Base-by-base conservation (phyloP, 2,329 filamentous ascomycete genomes). In the Cladosporium sp. region DNA sequence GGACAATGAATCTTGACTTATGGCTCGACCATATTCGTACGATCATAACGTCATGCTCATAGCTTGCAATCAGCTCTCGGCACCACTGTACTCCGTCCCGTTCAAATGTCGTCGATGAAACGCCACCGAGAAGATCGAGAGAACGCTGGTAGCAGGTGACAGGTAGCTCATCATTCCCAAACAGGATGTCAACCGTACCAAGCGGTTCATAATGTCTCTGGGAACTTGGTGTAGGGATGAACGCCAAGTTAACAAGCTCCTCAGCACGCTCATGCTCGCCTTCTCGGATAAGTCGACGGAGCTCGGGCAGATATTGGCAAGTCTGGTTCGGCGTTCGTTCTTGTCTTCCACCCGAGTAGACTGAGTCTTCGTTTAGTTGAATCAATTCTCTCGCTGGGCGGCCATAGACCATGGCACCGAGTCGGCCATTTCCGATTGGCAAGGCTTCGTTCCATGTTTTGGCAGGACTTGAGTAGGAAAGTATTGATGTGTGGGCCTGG, bases 391-490 rank as follows among this genome's bases (percentile, higher is more conserved):
- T 80, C 32, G 73, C 70, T 5, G 79, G 79, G 26, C 79, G 75
- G 28, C 82, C 81, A 70, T 82, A 80, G 11, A 83, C 72, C 80
- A 84, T 82, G 16, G 74, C 77, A 5, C 79, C 79, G 1, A 81
- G 71, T 57, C 82, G 77, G 25, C 83, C 82, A 69, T 84, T 84
- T 11, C 83, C 82, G 58, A 85, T 74, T 1, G 82, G 82, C 1
- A 84, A 72, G 28, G 80, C 79, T 65, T 79, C 73, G 59, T 77
- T 72, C 77, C 78, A 81, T 65, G 73, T 66, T 11, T n/a, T 25
- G 16, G 65, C 65, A 3, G 65, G 60, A 32, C 21, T 30, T 5
- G 66, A 64, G 64, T 74, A 78, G 74, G 77, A 78, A 49, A 73
- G 58, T 72, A 3, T 25, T 16, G 28, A 25, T 11, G 23, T 21